phyloP scores from a whole-genome alignment of 1,284 basidiomycete genomes.

The Ustilago cynodontis region DNA sequence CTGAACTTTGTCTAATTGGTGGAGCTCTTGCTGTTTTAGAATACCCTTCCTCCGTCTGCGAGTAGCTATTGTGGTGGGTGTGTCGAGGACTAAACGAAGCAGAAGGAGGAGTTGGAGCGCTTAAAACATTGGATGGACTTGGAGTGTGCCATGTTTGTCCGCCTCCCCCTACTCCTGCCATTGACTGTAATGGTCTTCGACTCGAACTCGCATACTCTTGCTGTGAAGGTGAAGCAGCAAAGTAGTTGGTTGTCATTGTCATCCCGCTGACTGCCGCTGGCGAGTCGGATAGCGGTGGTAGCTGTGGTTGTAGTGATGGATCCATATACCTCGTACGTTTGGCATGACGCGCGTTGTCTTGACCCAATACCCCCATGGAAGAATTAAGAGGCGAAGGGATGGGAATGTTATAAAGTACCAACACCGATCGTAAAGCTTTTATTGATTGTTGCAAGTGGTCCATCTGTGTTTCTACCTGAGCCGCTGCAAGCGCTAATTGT shows the following conservation, averaged over 20 bases:
- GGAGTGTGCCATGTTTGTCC: conserved; percentile 24
- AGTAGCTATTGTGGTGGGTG: not conserved
- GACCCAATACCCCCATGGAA: not conserved
- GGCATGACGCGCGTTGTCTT: not conserved
- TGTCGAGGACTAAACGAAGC: conserved; percentile 14
- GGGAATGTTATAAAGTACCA: conserved; percentile 24
- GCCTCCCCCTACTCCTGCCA: not conserved
- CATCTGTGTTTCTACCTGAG: conserved; percentile 27
- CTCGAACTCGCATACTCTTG: not conserved
- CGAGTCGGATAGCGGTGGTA: not conserved
- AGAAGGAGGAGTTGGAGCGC: conserved; percentile 19
- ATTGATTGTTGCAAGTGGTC: conserved; percentile 21
- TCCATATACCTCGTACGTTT: not conserved
- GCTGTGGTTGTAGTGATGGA: not conserved
- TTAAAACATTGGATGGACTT: conserved; percentile 11
- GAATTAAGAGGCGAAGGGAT: conserved; percentile 4
- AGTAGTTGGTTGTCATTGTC: conserved; percentile 23
- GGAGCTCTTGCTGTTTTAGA: not conserved
- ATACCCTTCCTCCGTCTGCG: not conserved
- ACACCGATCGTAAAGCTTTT: conserved; percentile 20
- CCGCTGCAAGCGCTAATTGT: conserved; percentile 25
- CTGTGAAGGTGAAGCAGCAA: not conserved
- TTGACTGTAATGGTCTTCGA: too few species aligned
- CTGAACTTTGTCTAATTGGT: not conserved
- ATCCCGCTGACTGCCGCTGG: conserved; percentile 4